Evolutionary conservation across 1,284 basidiomycete genomes (phyloP), one percentile per base, ranked within the genome.

Genomic region (Apiotrichum sp.): DNA sequence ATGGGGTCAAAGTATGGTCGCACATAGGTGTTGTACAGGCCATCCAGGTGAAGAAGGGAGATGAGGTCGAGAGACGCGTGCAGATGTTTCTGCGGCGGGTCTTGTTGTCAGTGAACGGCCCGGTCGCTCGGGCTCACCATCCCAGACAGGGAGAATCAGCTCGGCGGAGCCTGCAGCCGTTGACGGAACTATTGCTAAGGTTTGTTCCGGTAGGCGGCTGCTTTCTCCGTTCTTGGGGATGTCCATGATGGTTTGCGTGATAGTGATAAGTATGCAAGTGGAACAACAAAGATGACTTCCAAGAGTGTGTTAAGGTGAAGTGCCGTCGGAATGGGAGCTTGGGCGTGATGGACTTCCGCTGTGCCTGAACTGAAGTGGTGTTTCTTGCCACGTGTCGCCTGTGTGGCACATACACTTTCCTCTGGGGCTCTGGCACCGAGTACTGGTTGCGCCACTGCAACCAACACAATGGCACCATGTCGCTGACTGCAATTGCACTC

Each of bases 51-150:
- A 13, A 74, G 62, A 32, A 70, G 63, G 32, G 69, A 69, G 45
- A 74, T 70, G 43, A 72, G 58, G 44, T 74, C 72, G 34, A 64
- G 66, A 3, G 69, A 71, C 13, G 69, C 47, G 50, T 74, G 72
- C 1, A 72, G 55, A 41, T 63, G 67, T 60, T 68, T 69, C 3
- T 42, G 47, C 6, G 68, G 66, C 4, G 64, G 59, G 9, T 65
- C 70, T 70, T 32, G n/a, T 41, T 47, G 29, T 32, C 16, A 63
- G 68, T 22, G 33, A 72, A 69, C 72, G 32, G 72, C 72, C 56
- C 67, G 68, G 54, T 74, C 72, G 52, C 69, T 67, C 33, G 9
- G 1, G 59, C 70, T 49, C 55, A 72, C 70, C 51, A 50, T 72
- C 70, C 70, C 68, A 70, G 14, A 60, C 52, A 8, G 68, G 70